phyloP scores from a whole-genome alignment of 257 asterid genomes.

The Avicennia marina region DNA sequence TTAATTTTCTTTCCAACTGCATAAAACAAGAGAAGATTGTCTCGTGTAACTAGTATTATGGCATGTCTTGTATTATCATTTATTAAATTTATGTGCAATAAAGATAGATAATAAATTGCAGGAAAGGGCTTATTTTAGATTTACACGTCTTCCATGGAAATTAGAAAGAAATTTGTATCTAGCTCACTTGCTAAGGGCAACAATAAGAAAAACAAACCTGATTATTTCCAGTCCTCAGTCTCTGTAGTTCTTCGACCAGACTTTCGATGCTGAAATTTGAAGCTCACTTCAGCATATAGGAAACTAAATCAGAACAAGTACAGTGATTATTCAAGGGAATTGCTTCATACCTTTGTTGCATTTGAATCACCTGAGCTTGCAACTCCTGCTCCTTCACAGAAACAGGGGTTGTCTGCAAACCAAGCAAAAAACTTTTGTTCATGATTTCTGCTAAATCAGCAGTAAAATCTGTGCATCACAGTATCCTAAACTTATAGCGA shows the following conservation, averaged over 20 bases:
- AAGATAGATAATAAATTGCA: too few species aligned
- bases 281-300: conserved; percentile 21
- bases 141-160: neutral
- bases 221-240: conserved; percentile 59
- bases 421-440: neutral
- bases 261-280: conserved; percentile 62
- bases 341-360: conserved; percentile 77
- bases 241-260: conserved; percentile 81
- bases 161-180: neutral
- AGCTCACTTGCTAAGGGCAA: neutral
- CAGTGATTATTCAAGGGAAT: neutral
- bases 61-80: neutral
- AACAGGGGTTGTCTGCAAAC: conserved; percentile 37
- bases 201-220: conserved; percentile 44
- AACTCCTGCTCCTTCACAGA: conserved; percentile 63
- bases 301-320: conserved; percentile 1
- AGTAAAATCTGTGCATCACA: neutral
- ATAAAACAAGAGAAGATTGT: conserved; percentile 2
- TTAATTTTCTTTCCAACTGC: conserved; percentile 73
- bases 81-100: neutral
- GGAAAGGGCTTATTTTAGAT: too few species aligned
- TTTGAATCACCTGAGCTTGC: conserved; percentile 71
- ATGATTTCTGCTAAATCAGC: neutral
- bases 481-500: neutral
- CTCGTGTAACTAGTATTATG: neutral